phyloP scores from a whole-genome alignment of 2,329 filamentous ascomycete genomes.

The Macrophomina phaseolina region DNA sequence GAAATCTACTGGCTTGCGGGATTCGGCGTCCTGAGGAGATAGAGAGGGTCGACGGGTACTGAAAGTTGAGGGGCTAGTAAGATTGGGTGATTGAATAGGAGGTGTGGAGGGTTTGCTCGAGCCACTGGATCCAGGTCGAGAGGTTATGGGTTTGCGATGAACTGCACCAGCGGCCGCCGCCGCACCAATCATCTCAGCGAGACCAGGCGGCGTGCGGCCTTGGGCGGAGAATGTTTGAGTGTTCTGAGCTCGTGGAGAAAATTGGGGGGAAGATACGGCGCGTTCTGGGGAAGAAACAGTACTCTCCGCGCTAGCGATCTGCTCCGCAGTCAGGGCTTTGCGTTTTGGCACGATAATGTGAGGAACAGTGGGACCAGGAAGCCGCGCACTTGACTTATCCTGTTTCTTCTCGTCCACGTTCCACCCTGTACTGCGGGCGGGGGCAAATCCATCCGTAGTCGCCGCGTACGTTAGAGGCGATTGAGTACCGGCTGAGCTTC shows the following conservation, averaged over 20 bases:
- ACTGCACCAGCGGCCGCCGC: conserved; percentile 26
- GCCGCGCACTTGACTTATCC: conserved; percentile 34
- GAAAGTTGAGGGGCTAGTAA: conserved; percentile 3
- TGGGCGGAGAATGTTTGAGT: conserved; percentile 19
- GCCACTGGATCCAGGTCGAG: conserved; percentile 29
- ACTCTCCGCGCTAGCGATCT: conserved; percentile 45
- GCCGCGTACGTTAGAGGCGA: conserved; percentile 48
- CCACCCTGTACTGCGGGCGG: conserved; percentile 23
- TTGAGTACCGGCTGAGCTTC: conserved; percentile 33
- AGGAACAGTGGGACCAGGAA: conserved; percentile 40
- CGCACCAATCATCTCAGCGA: conserved; percentile 31
- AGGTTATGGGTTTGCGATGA: conserved; percentile 33
- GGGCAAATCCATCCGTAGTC: conserved; percentile 47
- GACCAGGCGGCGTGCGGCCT: conserved; percentile 29
- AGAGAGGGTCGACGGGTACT: conserved; percentile 26
- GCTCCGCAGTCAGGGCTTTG: conserved; percentile 51
- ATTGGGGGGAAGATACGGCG: background rate
- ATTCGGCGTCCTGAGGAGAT: conserved; percentile 26
- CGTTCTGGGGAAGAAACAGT: conserved; percentile 8
- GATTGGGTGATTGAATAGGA: conserved; percentile 19
- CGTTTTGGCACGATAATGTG: conserved; percentile 48
- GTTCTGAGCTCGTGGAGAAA: background rate
- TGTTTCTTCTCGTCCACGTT: conserved; percentile 40
- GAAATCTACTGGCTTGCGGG: conserved; percentile 15
- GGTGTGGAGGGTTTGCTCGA: conserved; percentile 29